A percentile compares a stretch with the other conserved stretches of the same genome.
These are phyloP conservation scores for Trichoderma sp. DNA, from an alignment of 2,329 filamentous ascomycete genomes.

Conservation along the genomic window DNA sequence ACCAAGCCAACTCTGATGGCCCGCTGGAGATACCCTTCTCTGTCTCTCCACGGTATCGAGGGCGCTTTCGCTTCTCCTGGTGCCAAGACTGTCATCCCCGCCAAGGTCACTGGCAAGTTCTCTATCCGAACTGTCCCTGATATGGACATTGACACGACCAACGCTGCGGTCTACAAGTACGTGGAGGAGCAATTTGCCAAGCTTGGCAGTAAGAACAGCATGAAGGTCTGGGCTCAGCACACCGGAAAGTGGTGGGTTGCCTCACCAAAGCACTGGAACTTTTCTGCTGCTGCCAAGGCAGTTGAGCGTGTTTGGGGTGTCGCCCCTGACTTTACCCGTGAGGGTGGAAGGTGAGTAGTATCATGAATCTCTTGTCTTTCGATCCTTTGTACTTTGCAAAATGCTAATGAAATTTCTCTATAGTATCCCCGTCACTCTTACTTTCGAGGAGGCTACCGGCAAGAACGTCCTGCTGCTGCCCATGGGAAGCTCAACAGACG, in stretches of 20 bases:
- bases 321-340: constrained; percentile 90
- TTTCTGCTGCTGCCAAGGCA: constrained; percentile 90
- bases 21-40: constrained; percentile 90
- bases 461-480: constrained; percentile 96
- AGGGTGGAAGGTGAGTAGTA: constrained; percentile 75
- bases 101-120: constrained; percentile 98
- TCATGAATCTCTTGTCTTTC: constrained; percentile 19
- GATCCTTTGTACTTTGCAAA: neutral
- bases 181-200: constrained; percentile 83
- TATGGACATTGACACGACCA: constrained; percentile 92
- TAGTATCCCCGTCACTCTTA: constrained; percentile 94
- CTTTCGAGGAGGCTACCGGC: constrained; percentile 94
- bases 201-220: constrained; percentile 86
- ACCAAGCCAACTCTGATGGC: constrained; percentile 95
- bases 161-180: constrained; percentile 80
- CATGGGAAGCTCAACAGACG: constrained; percentile 97
- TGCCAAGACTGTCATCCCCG: constrained; percentile 97
- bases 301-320: constrained; percentile 93
- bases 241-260: constrained; percentile 99
- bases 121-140: constrained; percentile 95
- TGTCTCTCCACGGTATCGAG: constrained; percentile 93
- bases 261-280: constrained; percentile 98
- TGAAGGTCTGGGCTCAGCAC: constrained; percentile 81
- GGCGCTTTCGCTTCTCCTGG: constrained; percentile 91
- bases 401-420: constrained; percentile 3